phyloP scores from a whole-genome alignment of 208 protist genomes.

The Leishmania lainsoni region DNA sequence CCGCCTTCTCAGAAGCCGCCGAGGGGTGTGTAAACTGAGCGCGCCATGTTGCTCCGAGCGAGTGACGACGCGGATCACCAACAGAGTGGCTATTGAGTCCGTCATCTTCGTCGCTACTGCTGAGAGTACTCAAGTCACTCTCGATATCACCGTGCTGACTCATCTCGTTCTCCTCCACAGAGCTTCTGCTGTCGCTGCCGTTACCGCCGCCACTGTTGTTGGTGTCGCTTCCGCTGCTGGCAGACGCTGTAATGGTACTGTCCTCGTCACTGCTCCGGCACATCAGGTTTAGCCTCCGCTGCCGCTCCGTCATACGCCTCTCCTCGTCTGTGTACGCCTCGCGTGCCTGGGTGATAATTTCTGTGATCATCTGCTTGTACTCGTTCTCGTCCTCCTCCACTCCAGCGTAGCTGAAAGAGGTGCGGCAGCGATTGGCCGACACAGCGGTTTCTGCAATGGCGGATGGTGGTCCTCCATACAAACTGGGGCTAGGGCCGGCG shows the following conservation, averaged over 20 bases:
- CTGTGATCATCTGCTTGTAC: slow-evolving; percentile 38
- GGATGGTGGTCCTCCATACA: neutral
- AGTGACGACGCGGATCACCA: slow-evolving; percentile 1
- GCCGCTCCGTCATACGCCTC: slow-evolving; percentile 34
- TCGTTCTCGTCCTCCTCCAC: slow-evolving; percentile 33
- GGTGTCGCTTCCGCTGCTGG: slow-evolving; percentile 6
- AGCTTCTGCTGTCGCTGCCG: neutral
- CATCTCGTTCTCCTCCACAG: neutral
- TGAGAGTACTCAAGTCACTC: slow-evolving; percentile 5
- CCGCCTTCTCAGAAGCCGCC: neutral
- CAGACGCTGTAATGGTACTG: neutral
- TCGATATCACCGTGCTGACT: slow-evolving; percentile 1
- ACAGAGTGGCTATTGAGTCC: neutral
- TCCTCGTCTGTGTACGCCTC: slow-evolving; percentile 41
- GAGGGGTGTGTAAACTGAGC: neutral
- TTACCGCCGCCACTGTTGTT: neutral
- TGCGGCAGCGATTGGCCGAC: slow-evolving; percentile 3
- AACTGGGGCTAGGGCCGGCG: neutral
- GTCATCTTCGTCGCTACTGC: slow-evolving; percentile 1
- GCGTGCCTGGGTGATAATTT: slow-evolving; percentile 39
- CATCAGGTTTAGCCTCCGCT: slow-evolving; percentile 14
- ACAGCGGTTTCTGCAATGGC: slow-evolving; percentile 9
- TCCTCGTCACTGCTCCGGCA: slow-evolving; percentile 35
- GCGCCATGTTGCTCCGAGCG: slow-evolving; percentile 6
- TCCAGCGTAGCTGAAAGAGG: neutral